phyloP scores from a whole-genome alignment of 345 rosid species.

The Melastoma malabathricum region DNA sequence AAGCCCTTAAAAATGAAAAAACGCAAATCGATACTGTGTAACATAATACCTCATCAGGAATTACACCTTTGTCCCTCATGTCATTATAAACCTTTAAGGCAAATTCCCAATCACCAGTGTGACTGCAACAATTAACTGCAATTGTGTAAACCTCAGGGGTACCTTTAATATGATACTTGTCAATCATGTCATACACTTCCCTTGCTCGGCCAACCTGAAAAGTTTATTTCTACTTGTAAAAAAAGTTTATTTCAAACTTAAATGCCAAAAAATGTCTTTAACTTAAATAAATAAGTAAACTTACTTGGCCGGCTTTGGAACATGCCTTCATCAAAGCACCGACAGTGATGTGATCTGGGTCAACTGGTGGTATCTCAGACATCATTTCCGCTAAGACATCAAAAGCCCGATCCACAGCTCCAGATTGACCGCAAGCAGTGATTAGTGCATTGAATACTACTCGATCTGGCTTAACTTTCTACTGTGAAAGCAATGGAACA shows the following conservation, averaged over 20 bases:
- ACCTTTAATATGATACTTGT: slow-evolving; percentile 58
- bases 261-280: slow-evolving; percentile 1
- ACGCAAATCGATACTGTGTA: neutral
- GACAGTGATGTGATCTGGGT: slow-evolving; percentile 83
- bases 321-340: slow-evolving; percentile 92
- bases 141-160: slow-evolving; percentile 92
- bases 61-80: slow-evolving; percentile 59
- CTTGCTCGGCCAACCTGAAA: slow-evolving; percentile 65
- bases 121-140: slow-evolving; percentile 67
- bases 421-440: slow-evolving; percentile 87
- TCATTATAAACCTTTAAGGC: slow-evolving; percentile 52
- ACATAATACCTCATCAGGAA: slow-evolving; percentile 67
- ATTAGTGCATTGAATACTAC: slow-evolving; percentile 97
- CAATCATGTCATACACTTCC: slow-evolving; percentile 74
- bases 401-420: slow-evolving; percentile 97
- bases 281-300: neutral
- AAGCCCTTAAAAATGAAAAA: neutral
- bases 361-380: slow-evolving; percentile 75
- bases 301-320: slow-evolving; percentile 78
- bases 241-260: slow-evolving; percentile 12
- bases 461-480: slow-evolving; percentile 98
- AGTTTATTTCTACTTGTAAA: too few species aligned
- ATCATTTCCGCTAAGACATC: slow-evolving; percentile 94
- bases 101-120: slow-evolving; percentile 83
- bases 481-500: slow-evolving; percentile 55